Conservation (phyloP, 768 basidiomycete genomes). For the Lactifluus pinguis region DNA sequence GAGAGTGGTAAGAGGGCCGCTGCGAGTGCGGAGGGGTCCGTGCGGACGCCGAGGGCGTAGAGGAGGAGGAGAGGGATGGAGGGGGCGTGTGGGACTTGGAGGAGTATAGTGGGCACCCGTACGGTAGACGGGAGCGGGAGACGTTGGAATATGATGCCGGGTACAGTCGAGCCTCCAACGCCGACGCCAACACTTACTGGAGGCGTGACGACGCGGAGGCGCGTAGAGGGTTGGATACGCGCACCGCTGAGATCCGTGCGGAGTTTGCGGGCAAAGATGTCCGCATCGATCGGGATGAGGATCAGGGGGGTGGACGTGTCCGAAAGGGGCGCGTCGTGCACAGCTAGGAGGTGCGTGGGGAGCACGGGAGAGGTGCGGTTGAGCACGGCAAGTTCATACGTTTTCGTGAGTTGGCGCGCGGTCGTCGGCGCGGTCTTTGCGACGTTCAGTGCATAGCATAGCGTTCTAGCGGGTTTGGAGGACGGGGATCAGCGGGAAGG, state of each 20-base stretch:
- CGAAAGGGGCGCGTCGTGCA: slow-evolving; percentile 4
- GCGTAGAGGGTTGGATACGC: not conserved
- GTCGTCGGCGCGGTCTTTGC: slow-evolving; percentile 2
- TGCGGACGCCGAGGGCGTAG: slow-evolving; percentile 6
- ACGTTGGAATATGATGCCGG: not conserved
- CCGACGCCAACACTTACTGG: not conserved
- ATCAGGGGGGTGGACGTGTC: not conserved
- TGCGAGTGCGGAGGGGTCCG: slow-evolving; percentile 13
- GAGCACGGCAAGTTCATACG: slow-evolving; percentile 13
- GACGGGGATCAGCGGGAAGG: not conserved
- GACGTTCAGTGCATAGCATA: slow-evolving; percentile 12
- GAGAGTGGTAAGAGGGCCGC: slow-evolving; percentile 10
- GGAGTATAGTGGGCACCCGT: not conserved
- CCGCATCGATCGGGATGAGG: slow-evolving; percentile 10
- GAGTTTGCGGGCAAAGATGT: not conserved
- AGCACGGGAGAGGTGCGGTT: not conserved
- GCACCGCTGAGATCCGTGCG: slow-evolving; percentile 2
- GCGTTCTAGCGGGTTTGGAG: not conserved
- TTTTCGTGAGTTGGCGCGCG: slow-evolving; percentile 6
- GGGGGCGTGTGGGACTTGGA: slow-evolving; percentile 14
- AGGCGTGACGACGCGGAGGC: not conserved
- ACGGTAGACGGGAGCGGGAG: not conserved
- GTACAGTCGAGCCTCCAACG: not conserved
- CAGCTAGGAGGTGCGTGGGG: slow-evolving; percentile 13
- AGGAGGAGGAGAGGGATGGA: slow-evolving; percentile 12